Evolutionary conservation across 139 green algal species (phyloP), one percentile per base, ranked within the genome.

Genomic region (Auxenochlorella pyrenoidosa): DNA sequence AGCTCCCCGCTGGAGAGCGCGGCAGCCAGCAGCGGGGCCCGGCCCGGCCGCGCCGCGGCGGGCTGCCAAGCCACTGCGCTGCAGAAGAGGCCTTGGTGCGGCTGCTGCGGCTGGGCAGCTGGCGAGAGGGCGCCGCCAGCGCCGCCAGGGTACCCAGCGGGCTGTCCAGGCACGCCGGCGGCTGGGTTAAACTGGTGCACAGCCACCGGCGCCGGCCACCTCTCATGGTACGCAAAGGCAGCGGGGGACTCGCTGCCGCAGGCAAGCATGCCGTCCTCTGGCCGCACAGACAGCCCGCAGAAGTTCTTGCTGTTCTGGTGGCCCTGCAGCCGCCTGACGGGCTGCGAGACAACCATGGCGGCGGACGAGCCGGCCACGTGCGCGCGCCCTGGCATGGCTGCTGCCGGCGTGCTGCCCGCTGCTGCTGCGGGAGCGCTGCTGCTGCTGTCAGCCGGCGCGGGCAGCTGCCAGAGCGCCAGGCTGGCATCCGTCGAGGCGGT

Each of bases 281-380:
- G 44, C 21, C 78, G 59, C 38, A 98, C 94, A 2, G 93, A 77
- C 47, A 99, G 88, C 12, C 97, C 97, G 28, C 98, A 96, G 87
- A 99, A 99, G 89, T 99, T 98, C 66, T 96, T 95, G 58, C 93
- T 86, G 87, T 99, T 99, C 36, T 66, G 75, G 87, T 99, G 97
- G 34, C 97, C 97, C 0, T 47, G 81, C 94, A 97, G 8, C 51
- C 51, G 63, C 71, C 71, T 60, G 21, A 30, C 60, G 36, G 82
- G 73, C n/a, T 47, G 40, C 28, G 40, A 70, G 34, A 79, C 18
- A 51, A 88, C 65, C 38, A 3, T 44, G 70, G 70, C 40, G 12
- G 34, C 34, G 3, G 41, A 87, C 75, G 44, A 79, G 90, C 43
- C 63, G 40, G 83, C 18, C 43, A 73, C 40, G n/a, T 54, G 43